A percentile compares a stretch with the other conserved stretches of the same genome.
phyloP scores from a whole-genome alignment of 2,329 filamentous ascomycete genomes.

The Penicillium hesseltinei region DNA sequence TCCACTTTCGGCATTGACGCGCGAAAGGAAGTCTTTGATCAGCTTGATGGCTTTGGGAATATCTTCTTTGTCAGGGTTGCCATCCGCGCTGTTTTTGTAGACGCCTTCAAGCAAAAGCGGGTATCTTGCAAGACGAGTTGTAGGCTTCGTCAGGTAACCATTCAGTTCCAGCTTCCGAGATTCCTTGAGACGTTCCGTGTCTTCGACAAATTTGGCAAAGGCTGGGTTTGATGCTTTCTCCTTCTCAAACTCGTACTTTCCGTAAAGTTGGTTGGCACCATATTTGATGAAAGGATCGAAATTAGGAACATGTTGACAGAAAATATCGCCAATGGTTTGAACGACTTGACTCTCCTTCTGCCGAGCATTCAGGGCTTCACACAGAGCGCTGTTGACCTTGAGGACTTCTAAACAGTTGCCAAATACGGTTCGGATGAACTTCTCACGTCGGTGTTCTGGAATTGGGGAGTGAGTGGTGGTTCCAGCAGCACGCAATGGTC shows the following conservation, averaged over 20 bases:
- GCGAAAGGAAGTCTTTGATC: slow-evolving; percentile 81
- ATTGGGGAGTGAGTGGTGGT: slow-evolving; percentile 71
- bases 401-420: slow-evolving; percentile 95
- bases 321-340: slow-evolving; percentile 86
- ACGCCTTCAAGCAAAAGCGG: slow-evolving; percentile 89
- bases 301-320: slow-evolving; percentile 83
- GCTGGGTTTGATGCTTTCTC: slow-evolving; percentile 82
- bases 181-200: slow-evolving; percentile 93
- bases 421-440: slow-evolving; percentile 91
- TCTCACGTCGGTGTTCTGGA: slow-evolving; percentile 80
- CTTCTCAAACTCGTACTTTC: slow-evolving; percentile 97
- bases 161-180: slow-evolving; percentile 96
- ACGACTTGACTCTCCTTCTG: slow-evolving; percentile 92
- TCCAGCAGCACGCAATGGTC: slow-evolving; percentile 74
- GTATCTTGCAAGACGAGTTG: slow-evolving; percentile 89
- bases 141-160: slow-evolving; percentile 96
- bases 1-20: slow-evolving; percentile 92
- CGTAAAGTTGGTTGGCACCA: slow-evolving; percentile 91
- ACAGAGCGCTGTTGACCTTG: slow-evolving; percentile 83
- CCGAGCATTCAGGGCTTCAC: slow-evolving; percentile 79
- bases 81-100: slow-evolving; percentile 84
- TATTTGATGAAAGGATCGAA: slow-evolving; percentile 97
- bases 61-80: slow-evolving; percentile 84
- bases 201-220: slow-evolving; percentile 90
- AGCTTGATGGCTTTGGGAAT: slow-evolving; percentile 83